phyloP scores from a whole-genome alignment of 2,329 filamentous ascomycete species.

The Clarireedia homoeocarpa region DNA sequence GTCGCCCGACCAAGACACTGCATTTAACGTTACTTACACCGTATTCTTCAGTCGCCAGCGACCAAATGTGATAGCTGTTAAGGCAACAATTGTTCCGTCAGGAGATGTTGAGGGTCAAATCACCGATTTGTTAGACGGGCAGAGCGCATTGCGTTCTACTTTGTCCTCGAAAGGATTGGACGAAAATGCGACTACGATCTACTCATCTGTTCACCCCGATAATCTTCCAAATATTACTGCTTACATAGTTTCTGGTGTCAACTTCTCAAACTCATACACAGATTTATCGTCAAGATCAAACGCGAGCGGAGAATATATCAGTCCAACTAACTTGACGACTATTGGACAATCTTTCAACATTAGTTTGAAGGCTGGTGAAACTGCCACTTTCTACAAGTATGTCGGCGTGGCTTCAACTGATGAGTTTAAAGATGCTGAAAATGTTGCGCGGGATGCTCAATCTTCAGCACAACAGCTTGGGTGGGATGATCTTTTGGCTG shows the following conservation, averaged over 20 bases:
- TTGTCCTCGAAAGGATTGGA: conserved; percentile 49
- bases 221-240: conserved; percentile 56
- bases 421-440: conserved; percentile 51
- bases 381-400: conserved; percentile 54
- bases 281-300: conserved; percentile 29
- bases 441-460: conserved; percentile 47
- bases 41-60: conserved; percentile 40
- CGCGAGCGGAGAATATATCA: conserved; percentile 36
- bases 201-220: conserved; percentile 54
- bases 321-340: conserved; percentile 48
- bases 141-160: conserved; percentile 56
- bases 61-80: conserved; percentile 37
- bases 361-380: conserved; percentile 42
- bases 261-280: conserved; percentile 29
- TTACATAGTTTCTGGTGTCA: conserved; percentile 45
- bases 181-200: conserved; percentile 45
- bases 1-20: conserved; percentile 43
- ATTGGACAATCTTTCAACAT: conserved; percentile 54
- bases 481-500: conserved; percentile 44
- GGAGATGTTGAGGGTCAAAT: conserved; percentile 47
- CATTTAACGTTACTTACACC: conserved; percentile 54
- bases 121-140: conserved; percentile 60
- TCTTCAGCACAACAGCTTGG: conserved; percentile 42
- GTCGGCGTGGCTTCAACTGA: conserved; percentile 62
- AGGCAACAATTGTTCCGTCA: conserved; percentile 49